Base-by-base conservation (phyloP, 164 flowering plant genomes). In the Brasenia schreberi region DNA sequence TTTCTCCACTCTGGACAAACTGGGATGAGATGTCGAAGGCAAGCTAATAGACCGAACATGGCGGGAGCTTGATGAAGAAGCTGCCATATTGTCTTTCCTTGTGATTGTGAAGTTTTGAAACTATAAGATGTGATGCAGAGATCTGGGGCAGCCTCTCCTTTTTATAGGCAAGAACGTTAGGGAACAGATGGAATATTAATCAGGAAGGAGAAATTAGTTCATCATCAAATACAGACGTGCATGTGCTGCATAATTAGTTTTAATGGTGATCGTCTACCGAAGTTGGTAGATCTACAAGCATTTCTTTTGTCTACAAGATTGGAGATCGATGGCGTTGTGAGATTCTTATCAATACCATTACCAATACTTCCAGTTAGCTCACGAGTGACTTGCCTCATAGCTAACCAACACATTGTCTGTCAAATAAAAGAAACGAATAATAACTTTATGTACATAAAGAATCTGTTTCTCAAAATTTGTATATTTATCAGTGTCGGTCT, bases 11-110 rank as follows among this genome's bases (percentile, higher is more conserved):
- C 27, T 18, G 27, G 19, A 2, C 19, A 60, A 3, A n/a, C 0
- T 18, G 6, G 63, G 63, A n/a, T 60, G 63, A 17, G 63, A n/a
- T 1, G 7, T 19, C 7, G 6, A 60, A 7, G 63, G 63, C 11
- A 60, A n/a, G n/a, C 63, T 60, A 60, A 7, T 60, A 7, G 63
- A 60, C 11, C 63, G 63, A 60, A 60, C n/a, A 17, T 60, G 63
- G 63, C 6, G 6, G 7, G 63, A 19, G 7, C 7, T 60, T 60
- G 63, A 7, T 6, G 63, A 18, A 60, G 63, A 6, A 1, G 63
- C n/a, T n/a, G 63, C 63, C 53, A 45, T 45, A 2, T 45, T 45
- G 11, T 45, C 53, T 4, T 45, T 45, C 53, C 5, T 45, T 45
- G 11, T 45, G 53, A 12, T 45, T 45, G 53, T 45, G 53, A 45